phyloP scores from a whole-genome alignment of 805 yeast species.

The Schwanniomyces vanrijiae region DNA sequence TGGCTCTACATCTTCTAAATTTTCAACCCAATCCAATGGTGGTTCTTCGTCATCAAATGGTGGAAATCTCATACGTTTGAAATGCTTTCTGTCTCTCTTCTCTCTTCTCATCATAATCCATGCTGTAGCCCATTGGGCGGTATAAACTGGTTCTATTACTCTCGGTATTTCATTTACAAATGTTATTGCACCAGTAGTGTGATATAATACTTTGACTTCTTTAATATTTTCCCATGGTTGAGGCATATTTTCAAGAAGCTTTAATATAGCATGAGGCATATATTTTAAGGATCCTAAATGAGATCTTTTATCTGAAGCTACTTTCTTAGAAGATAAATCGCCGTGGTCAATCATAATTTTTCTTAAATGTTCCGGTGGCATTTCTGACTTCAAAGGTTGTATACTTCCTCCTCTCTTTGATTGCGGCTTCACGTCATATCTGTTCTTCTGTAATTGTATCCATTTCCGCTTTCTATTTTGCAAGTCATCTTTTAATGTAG shows the following conservation, averaged over 20 bases:
- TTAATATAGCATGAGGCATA: slow-evolving; percentile 92
- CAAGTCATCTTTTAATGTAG: slow-evolving; percentile 24
- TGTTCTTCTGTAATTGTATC: slow-evolving; percentile 60
- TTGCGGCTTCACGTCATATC: slow-evolving; percentile 34
- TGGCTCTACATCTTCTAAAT: slow-evolving; percentile 69
- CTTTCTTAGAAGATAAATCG: slow-evolving; percentile 76
- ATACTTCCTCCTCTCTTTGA: slow-evolving; percentile 45
- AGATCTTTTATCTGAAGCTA: slow-evolving; percentile 81
- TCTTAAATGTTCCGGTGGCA: slow-evolving; percentile 93
- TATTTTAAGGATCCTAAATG: slow-evolving; percentile 89
- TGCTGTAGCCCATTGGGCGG: slow-evolving; percentile 93
- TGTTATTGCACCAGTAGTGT: slow-evolving; percentile 89
- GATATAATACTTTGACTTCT: slow-evolving; percentile 87
- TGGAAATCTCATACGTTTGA: slow-evolving; percentile 90
- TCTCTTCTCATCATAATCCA: slow-evolving; percentile 95
- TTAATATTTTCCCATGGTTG: slow-evolving; percentile 95
- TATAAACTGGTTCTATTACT: slow-evolving; percentile 87
- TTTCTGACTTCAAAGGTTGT: slow-evolving; percentile 65
- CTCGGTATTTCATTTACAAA: slow-evolving; percentile 91
- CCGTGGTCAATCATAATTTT: slow-evolving; percentile 82
- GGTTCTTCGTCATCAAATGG: slow-evolving; percentile 98
- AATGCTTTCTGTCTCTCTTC: slow-evolving; percentile 85
- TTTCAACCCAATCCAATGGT: slow-evolving; percentile 79
- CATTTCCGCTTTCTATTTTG: slow-evolving; percentile 53
- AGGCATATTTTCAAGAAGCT: slow-evolving; percentile 93